Evolutionary conservation across 768 basidiomycete genomes (phyloP).

Genomic region (Pisolithus albus): DNA sequence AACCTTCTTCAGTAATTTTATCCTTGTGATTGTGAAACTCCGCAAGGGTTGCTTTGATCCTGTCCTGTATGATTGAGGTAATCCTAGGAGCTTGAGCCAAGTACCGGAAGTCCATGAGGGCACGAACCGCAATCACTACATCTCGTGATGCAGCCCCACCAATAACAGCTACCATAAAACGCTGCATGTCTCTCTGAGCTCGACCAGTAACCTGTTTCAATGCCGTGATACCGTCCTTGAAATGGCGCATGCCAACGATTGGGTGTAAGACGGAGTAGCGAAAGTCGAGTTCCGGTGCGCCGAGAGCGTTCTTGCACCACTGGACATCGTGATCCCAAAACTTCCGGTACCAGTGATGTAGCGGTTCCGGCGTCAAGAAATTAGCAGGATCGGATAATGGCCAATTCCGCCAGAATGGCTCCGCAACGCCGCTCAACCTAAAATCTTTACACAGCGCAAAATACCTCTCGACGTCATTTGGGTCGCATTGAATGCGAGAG

Average conservation of each 20-base stretch:
- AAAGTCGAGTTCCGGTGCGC: slow-evolving; percentile 12
- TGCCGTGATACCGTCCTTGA: slow-evolving; percentile 32
- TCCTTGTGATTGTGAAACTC: slow-evolving; percentile 33
- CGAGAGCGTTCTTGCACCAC: slow-evolving; percentile 32
- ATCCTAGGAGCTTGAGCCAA: slow-evolving; percentile 28
- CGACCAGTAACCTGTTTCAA: slow-evolving; percentile 37
- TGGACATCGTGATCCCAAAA: slow-evolving; percentile 35
- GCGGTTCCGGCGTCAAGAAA: slow-evolving; percentile 31
- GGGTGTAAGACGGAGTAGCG: slow-evolving; percentile 1
- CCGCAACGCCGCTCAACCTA: slow-evolving; percentile 5
- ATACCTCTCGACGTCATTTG: neutral
- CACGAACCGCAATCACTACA: slow-evolving; percentile 29
- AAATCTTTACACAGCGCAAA: neutral
- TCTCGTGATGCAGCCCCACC: slow-evolving; percentile 23
- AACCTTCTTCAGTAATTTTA: slow-evolving; percentile 25
- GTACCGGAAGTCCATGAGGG: slow-evolving; percentile 34
- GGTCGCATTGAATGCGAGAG: neutral
- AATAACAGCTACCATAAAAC: slow-evolving; percentile 29
- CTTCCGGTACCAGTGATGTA: slow-evolving; percentile 33
- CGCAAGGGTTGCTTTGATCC: slow-evolving; percentile 15
- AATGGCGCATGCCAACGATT: slow-evolving; percentile 28
- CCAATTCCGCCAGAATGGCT: slow-evolving; percentile 35
- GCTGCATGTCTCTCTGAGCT: slow-evolving; percentile 33
- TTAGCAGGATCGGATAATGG: slow-evolving; percentile 23
- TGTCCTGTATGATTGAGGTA: slow-evolving; percentile 9